Conservation (phyloP, 768 basidiomycete species). For the Boletus sp. region DNA sequence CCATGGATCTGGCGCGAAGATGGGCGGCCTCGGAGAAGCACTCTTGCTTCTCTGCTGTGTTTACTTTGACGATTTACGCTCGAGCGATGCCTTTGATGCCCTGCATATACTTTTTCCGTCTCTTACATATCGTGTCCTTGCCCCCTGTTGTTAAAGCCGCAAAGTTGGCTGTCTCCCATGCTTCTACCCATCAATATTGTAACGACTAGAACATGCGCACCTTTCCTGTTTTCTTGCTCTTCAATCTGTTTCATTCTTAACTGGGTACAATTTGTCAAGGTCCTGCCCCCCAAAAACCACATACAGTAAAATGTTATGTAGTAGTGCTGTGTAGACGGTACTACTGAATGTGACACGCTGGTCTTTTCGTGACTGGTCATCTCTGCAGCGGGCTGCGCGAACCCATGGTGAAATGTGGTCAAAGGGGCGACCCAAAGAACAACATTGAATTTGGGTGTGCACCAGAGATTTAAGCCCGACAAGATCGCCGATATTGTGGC, state of each 20-base stretch:
- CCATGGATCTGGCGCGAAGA: constrained; percentile 13
- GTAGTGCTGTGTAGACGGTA: constrained; percentile 8
- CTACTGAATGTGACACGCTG: constrained; percentile 13
- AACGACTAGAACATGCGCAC: constrained; percentile 71
- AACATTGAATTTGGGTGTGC: constrained; percentile 4
- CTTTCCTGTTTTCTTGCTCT: constrained; percentile 35
- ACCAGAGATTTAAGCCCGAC: not conserved
- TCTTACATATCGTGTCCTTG: constrained; percentile 8
- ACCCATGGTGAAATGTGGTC: constrained; percentile 1
- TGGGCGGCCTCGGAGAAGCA: constrained; percentile 11
- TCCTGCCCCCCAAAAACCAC: constrained; percentile 16
- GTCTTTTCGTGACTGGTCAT: constrained; percentile 3
- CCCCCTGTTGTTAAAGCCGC: constrained; percentile 14
- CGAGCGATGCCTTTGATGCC: constrained; percentile 27
- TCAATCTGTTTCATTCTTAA: constrained; percentile 31
- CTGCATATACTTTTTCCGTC: constrained; percentile 13
- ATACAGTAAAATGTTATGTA: constrained; percentile 15
- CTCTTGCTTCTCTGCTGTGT: constrained; percentile 12
- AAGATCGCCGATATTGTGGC: not conserved
- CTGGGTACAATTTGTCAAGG: constrained; percentile 31
- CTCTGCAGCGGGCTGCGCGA: not conserved
- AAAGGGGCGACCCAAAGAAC: constrained; percentile 4
- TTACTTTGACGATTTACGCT: constrained; percentile 25
- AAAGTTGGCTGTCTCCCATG: constrained; percentile 20
- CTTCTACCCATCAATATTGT: constrained; percentile 37